A percentile compares a stretch with the other conserved stretches of the same genome.
Evolutionary conservation across 306 rosid genomes (phyloP).

Genomic region (Nissolia schottii): DNA sequence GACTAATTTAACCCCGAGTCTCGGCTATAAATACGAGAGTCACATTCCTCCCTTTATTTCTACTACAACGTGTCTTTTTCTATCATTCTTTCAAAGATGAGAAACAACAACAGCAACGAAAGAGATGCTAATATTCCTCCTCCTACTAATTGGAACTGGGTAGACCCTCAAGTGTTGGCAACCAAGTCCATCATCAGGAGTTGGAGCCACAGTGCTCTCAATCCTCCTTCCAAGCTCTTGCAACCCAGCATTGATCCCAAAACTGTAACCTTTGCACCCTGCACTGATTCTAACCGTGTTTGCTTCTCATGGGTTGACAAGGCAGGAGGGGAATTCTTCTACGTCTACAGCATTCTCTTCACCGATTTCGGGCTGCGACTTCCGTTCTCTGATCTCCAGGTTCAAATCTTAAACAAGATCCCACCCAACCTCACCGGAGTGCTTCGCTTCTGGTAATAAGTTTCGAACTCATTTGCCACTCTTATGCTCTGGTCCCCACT

Average conservation of each 20-base stretch:
- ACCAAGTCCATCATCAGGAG: background rate
- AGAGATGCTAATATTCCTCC: background rate
- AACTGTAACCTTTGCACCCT: background rate
- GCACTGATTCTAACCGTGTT: background rate
- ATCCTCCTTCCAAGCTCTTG: background rate
- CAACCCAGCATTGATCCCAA: background rate
- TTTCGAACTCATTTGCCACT: background rate
- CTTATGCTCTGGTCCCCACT: background rate
- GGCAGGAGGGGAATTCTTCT: background rate
- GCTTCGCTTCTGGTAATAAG: background rate
- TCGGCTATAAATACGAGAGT: too few species aligned
- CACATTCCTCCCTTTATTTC: too few species aligned
- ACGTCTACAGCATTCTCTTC: background rate
- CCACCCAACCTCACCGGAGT: background rate
- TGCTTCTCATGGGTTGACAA: too few species aligned
- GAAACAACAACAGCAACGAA: too few species aligned
- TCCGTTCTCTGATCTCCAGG: background rate
- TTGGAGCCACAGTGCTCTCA: background rate
- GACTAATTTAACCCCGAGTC: too few species aligned
- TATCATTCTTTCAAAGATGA: too few species aligned
- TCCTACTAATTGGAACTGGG: background rate
- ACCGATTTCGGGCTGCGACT: background rate
- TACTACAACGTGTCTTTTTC: too few species aligned
- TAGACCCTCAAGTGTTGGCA: background rate
- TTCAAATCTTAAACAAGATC: background rate